Percentiles rank a stretch among this genome's conserved stretches.
phyloP scores from a whole-genome alignment of 768 basidiomycete genomes.

The Termitomyces titanicus region DNA sequence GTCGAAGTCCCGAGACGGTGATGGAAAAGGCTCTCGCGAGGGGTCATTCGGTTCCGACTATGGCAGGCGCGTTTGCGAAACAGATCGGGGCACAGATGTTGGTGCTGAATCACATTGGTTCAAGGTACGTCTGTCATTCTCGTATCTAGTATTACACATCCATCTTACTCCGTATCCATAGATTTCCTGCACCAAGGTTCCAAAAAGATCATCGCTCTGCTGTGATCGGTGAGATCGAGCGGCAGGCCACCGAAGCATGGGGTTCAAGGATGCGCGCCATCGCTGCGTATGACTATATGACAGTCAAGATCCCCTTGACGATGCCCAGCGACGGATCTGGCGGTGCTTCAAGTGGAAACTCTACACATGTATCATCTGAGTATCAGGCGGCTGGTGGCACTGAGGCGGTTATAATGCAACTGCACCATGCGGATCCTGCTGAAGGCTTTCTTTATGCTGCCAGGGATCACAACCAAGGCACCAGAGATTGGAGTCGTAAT shows the following conservation, averaged over 20 bases:
- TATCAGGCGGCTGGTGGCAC: not conserved
- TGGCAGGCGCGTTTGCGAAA: constrained; percentile 76
- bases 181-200: constrained; percentile 50
- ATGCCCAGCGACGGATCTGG: not conserved
- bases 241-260: constrained; percentile 63
- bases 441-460: constrained; percentile 19
- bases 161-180: constrained; percentile 19
- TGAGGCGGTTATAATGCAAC: constrained; percentile 4
- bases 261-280: constrained; percentile 37
- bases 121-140: constrained; percentile 41
- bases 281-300: constrained; percentile 59
- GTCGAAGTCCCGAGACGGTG: constrained; percentile 38
- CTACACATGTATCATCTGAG: not conserved
- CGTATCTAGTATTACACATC: not conserved
- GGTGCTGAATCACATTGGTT: constrained; percentile 76
- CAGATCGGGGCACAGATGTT: constrained; percentile 54
- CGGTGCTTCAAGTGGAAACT: not conserved
- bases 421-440: constrained; percentile 20
- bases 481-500: constrained; percentile 7
- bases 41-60: constrained; percentile 76
- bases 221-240: constrained; percentile 58
- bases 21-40: constrained; percentile 50
- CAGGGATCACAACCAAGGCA: not conserved
- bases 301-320: constrained; percentile 32
- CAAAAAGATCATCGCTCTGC: constrained; percentile 33